These are phyloP conservation scores for Cerioporus squamosus DNA, from an alignment of 1,284 basidiomycete genomes.

Conservation along the genomic window DNA sequence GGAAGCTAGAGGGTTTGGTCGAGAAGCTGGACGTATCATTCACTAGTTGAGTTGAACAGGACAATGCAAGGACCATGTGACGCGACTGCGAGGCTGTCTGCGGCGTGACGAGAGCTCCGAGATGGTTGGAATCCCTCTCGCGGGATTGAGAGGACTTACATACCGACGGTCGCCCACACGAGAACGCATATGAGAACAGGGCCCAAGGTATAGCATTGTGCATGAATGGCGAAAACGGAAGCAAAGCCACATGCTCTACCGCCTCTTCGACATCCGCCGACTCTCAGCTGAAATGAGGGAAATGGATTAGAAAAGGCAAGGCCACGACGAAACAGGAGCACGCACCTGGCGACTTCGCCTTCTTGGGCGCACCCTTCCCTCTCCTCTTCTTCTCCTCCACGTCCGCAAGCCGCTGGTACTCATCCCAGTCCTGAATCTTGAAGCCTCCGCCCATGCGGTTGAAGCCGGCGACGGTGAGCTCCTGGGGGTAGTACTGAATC, in stretches of 20 bases:
- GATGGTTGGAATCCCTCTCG: too few species aligned
- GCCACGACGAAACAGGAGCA: conserved; percentile 8
- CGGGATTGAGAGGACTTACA: too few species aligned
- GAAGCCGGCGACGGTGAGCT: conserved; percentile 55
- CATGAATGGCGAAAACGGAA: too few species aligned
- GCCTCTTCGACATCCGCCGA: conserved; percentile 45
- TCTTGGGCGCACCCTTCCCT: conserved; percentile 82
- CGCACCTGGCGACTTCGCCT: conserved; percentile 72
- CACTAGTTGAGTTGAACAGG: too few species aligned
- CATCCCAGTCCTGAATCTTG: conserved; percentile 63
- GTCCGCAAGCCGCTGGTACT: conserved; percentile 69
- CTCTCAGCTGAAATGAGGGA: conserved; percentile 42
- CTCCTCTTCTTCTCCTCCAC: conserved; percentile 68
- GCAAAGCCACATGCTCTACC: conserved; percentile 28
- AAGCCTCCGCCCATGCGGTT: conserved; percentile 49
- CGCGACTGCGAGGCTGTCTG: too few species aligned
- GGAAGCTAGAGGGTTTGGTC: too few species aligned
- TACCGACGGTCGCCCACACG: too few species aligned
- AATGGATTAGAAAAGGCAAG: background rate
- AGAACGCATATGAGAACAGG: too few species aligned
- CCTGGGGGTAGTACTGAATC: conserved; percentile 75
- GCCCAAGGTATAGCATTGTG: too few species aligned
- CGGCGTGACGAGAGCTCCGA: too few species aligned
- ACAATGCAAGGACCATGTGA: too few species aligned
- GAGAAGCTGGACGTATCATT: too few species aligned